Conservation (phyloP, 78 protist genomes). For the Bigelowiella natans region DNA sequence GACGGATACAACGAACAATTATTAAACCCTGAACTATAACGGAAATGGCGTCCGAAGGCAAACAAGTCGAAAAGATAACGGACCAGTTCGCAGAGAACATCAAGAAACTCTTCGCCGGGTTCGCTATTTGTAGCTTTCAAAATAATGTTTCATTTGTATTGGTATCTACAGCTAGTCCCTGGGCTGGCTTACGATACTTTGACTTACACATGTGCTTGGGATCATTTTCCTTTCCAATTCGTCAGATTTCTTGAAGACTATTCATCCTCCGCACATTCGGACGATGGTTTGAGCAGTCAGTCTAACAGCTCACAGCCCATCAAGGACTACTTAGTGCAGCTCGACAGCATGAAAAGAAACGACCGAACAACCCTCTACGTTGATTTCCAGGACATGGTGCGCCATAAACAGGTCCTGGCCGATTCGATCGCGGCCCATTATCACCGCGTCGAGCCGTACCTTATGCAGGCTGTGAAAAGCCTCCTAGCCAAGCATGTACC, state of each 20-base stretch:
- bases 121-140: too few relatives aligned
- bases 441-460: neutral
- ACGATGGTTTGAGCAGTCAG: neutral
- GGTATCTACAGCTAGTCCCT: too few relatives aligned
- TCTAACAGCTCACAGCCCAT: neutral
- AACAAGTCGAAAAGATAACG: neutral
- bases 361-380: slow-evolving; percentile 22
- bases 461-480: neutral
- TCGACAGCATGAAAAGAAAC: neutral
- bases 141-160: too few relatives aligned
- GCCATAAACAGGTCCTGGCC: neutral
- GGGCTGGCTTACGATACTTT: too few relatives aligned
- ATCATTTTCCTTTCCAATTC: too few relatives aligned
- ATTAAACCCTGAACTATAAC: too few relatives aligned
- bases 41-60: neutral
- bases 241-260: neutral
- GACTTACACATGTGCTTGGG: too few relatives aligned
- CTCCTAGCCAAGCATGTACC: neutral
- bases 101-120: neutral
- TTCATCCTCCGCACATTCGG: neutral
- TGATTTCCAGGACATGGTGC: neutral
- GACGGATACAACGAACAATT: too few relatives aligned
- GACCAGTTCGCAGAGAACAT: neutral
- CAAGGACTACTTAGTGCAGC: neutral
- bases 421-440: neutral